Evolutionary conservation across 805 yeast genomes (phyloP).

Genomic region (Kazachstania psychrophila): DNA sequence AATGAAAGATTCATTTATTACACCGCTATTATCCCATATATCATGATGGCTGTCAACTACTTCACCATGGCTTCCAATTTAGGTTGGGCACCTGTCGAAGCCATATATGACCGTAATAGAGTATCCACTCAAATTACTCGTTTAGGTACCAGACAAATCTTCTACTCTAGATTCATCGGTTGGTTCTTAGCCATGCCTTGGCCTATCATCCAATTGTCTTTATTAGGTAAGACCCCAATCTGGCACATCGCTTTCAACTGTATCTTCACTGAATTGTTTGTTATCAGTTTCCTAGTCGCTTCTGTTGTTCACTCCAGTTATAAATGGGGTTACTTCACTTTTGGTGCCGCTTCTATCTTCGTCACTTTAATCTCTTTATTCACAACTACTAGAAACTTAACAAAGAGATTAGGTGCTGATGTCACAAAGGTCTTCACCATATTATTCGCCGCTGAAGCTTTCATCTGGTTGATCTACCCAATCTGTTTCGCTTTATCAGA

Average conservation of each 20-base stretch:
- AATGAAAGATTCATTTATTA: slow-evolving; percentile 30
- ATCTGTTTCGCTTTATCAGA: slow-evolving; percentile 33
- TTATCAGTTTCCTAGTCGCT: slow-evolving; percentile 39
- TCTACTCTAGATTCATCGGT: slow-evolving; percentile 48
- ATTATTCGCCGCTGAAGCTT: slow-evolving; percentile 15
- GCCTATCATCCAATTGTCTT: slow-evolving; percentile 33
- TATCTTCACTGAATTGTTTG: slow-evolving; percentile 34
- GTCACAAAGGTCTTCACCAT: slow-evolving; percentile 17
- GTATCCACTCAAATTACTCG: slow-evolving; percentile 22
- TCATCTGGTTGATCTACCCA: slow-evolving; percentile 37
- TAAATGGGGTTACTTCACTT: slow-evolving; percentile 45
- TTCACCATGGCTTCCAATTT: slow-evolving; percentile 52
- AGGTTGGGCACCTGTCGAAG: slow-evolving; percentile 43
- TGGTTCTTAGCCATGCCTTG: slow-evolving; percentile 45
- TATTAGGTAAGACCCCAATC: slow-evolving; percentile 21
- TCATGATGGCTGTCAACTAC: slow-evolving; percentile 41
- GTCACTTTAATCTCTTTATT: slow-evolving; percentile 16
- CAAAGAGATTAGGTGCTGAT: slow-evolving; percentile 15
- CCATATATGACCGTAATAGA: slow-evolving; percentile 42
- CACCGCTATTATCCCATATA: slow-evolving; percentile 37
- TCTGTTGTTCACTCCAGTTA: slow-evolving; percentile 37
- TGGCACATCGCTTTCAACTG: slow-evolving; percentile 25
- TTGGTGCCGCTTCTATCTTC: slow-evolving; percentile 26
- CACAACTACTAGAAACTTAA: slow-evolving; percentile 22
- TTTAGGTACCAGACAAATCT: slow-evolving; percentile 43